Evolutionary conservation across 345 rosid genomes (phyloP).

Genomic region (Salix suchowensis): DNA sequence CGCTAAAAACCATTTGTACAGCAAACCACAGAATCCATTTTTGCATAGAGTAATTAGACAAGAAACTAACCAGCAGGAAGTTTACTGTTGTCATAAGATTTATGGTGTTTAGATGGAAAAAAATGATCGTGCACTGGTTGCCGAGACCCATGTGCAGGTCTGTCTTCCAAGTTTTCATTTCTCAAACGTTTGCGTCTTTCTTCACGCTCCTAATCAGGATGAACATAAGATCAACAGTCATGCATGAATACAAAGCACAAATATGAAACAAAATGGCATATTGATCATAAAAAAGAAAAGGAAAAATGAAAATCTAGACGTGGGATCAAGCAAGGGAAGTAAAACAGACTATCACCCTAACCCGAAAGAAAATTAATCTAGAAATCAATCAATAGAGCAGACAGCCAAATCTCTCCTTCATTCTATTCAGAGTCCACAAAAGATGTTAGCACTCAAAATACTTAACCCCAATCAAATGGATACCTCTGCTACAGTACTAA

Average conservation of each 20-base stretch:
- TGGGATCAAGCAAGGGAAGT: background rate
- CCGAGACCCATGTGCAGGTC: slow-evolving; percentile 46
- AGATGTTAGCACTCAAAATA: background rate
- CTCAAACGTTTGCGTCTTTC: slow-evolving; percentile 81
- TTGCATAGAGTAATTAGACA: slow-evolving; percentile 1
- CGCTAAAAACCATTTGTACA: background rate
- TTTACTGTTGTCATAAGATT: slow-evolving; percentile 58
- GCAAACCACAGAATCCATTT: background rate
- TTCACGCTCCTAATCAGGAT: slow-evolving; percentile 74
- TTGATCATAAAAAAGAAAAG: background rate
- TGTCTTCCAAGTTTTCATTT: slow-evolving; percentile 55
- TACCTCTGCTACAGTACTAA: background rate
- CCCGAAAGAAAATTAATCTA: background rate
- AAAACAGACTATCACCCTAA: background rate
- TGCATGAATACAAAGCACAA: background rate
- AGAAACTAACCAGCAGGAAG: slow-evolving; percentile 73
- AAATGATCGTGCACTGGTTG: slow-evolving; percentile 45
- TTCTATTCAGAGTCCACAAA: background rate
- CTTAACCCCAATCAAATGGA: background rate
- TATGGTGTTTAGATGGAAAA: slow-evolving; percentile 41
- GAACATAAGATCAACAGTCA: slow-evolving; percentile 8
- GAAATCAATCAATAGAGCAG: too few species aligned
- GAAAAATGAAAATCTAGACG: background rate
- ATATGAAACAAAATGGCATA: background rate
- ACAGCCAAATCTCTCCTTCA: too few species aligned